Percentiles rank a stretch among this genome's conserved stretches.
phyloP scores from a whole-genome alignment of 176 grass and related monocot genomes.

The Zea mays region DNA sequence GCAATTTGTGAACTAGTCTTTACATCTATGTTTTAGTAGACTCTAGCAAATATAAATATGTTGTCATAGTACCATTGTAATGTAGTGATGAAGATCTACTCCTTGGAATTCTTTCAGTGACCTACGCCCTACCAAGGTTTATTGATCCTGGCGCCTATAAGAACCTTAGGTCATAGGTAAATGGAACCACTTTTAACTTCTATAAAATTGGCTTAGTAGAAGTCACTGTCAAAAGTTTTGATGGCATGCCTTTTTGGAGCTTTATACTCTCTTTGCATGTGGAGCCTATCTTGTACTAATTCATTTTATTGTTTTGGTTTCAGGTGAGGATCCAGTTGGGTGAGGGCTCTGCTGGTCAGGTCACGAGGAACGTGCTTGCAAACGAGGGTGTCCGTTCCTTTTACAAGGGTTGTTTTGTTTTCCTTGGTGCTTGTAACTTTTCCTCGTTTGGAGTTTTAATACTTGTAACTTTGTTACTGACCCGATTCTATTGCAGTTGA shows the following conservation, averaged over 20 bases:
- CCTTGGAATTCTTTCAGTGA: slow-evolving; percentile 2
- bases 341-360: slow-evolving; percentile 78
- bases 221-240: slow-evolving; percentile 22
- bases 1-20: not conserved
- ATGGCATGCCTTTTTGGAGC: slow-evolving; percentile 10
- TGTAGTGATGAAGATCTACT: not conserved
- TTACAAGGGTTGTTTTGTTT: slow-evolving; percentile 66
- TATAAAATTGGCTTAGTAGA: slow-evolving; percentile 15
- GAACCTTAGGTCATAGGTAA: not conserved
- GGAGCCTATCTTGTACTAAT: not conserved
- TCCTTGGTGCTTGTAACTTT: not conserved
- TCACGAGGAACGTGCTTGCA: slow-evolving; percentile 86
- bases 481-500: not conserved
- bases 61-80: not conserved
- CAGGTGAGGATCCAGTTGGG: slow-evolving; percentile 98
- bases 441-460: not conserved
- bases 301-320: slow-evolving; percentile 28
- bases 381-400: slow-evolving; percentile 71
- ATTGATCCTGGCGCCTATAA: not conserved
- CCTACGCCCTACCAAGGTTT: not conserved
- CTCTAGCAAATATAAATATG: not conserved
- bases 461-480: not conserved
- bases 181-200: not conserved
- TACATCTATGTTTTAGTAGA: not conserved
- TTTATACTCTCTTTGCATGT: slow-evolving; percentile 1